Conservation (phyloP, 1,139 yeast genomes). For the Yamadazyma diddensiae region DNA sequence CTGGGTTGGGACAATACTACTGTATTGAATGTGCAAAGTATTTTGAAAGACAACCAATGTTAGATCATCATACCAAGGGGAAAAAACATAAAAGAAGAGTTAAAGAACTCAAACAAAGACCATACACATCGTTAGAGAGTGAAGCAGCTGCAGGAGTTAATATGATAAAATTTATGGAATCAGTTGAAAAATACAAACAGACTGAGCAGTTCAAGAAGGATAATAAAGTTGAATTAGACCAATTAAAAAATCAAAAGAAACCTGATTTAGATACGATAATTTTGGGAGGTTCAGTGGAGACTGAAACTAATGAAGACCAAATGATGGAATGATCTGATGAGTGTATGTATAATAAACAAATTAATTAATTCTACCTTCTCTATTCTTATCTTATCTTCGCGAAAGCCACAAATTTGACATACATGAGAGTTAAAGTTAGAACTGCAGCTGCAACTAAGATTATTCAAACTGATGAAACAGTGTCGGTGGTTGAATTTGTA, state of each 20-base stretch:
- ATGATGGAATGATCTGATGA: conserved; percentile 3
- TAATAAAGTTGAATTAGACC: conserved; percentile 36
- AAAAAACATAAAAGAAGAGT: conserved; percentile 86
- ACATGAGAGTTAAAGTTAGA: conserved; percentile 19
- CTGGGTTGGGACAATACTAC: conserved; percentile 93
- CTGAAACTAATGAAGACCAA: conserved; percentile 15
- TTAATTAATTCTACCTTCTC: too few species aligned
- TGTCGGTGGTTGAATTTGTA: conserved; percentile 17
- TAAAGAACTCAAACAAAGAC: conserved; percentile 69
- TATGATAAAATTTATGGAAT: conserved; percentile 59
- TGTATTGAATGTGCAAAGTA: conserved; percentile 94
- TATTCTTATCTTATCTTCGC: too few species aligned
- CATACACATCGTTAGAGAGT: conserved; percentile 84
- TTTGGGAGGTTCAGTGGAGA: conserved; percentile 25
- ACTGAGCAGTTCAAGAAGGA: conserved; percentile 38
- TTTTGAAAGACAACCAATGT: conserved; percentile 73
- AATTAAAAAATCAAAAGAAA: conserved; percentile 35
- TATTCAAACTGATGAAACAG: conserved; percentile 9
- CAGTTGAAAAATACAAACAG: conserved; percentile 55
- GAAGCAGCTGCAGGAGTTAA: conserved; percentile 88
- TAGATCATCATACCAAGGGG: conserved; percentile 67
- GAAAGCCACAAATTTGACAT: too few species aligned
- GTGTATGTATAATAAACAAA: background rate
- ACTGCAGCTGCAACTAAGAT: conserved; percentile 10
- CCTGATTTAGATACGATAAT: conserved; percentile 42